These are phyloP conservation scores for Boletus rex-veris DNA, from an alignment of 768 basidiomycete species.

Conservation along the genomic window DNA sequence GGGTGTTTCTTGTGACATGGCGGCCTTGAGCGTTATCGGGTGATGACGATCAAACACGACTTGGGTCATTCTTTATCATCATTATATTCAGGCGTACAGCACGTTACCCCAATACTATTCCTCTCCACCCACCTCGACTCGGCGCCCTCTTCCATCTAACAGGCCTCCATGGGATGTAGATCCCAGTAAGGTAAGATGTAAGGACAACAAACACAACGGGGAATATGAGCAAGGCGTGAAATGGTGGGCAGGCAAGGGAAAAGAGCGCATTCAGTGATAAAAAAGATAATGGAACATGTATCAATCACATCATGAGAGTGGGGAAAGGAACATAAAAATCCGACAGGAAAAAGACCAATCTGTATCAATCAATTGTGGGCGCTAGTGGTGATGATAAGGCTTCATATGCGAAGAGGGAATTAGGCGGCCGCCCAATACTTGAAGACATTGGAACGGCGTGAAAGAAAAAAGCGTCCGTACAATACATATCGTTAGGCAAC, in stretches of 20 bases:
- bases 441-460: conserved; percentile 35
- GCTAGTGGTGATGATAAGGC: conserved; percentile 26
- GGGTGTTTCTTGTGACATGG: conserved; percentile 47
- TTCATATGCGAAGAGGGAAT: conserved; percentile 27
- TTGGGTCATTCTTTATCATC: background rate
- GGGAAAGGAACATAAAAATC: conserved; percentile 27
- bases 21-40: background rate
- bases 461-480: conserved; percentile 80
- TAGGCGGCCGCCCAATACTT: conserved; percentile 29
- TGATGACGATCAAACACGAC: background rate
- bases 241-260: conserved; percentile 15
- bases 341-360: conserved; percentile 22
- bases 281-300: conserved; percentile 23
- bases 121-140: conserved; percentile 20
- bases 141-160: conserved; percentile 72
- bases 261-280: conserved; percentile 21
- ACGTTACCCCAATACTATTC: conserved; percentile 1
- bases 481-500: conserved; percentile 42
- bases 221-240: conserved; percentile 26
- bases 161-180: conserved; percentile 46
- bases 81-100: conserved; percentile 6
- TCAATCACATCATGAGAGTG: conserved; percentile 17
- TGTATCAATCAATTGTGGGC: conserved; percentile 32
- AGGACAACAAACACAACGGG: conserved; percentile 57
- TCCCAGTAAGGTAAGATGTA: conserved; percentile 54